These are phyloP conservation scores for Arthrobotrys pseudoclavata DNA, from an alignment of 2,329 filamentous ascomycete genomes.

Conservation along the genomic window DNA sequence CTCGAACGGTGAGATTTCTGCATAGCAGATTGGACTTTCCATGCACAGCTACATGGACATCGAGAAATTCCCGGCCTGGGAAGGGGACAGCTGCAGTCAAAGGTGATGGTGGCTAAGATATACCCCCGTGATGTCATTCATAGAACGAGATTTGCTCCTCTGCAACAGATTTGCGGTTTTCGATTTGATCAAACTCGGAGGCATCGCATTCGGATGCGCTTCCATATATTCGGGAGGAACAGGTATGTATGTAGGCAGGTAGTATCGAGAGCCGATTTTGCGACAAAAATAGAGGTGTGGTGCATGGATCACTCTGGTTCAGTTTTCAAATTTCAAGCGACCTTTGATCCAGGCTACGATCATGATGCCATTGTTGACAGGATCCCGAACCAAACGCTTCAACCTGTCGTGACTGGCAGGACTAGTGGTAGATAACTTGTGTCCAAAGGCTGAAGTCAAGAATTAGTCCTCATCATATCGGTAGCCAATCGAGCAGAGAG, in stretches of 20 bases:
- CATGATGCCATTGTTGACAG: not conserved
- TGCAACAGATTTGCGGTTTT: constrained; percentile 21
- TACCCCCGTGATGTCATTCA: constrained; percentile 29
- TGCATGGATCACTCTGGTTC: constrained; percentile 19
- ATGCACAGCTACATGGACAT: constrained; percentile 8
- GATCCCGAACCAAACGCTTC: constrained; percentile 24
- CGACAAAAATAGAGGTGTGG: constrained; percentile 54
- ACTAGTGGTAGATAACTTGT: constrained; percentile 1
- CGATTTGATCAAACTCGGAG: constrained; percentile 5
- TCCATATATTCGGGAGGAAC: constrained; percentile 21
- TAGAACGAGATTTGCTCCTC: not conserved
- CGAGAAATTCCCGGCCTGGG: not conserved
- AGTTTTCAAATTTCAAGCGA: constrained; percentile 22
- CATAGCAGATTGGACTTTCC: constrained; percentile 21
- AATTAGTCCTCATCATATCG: constrained; percentile 43
- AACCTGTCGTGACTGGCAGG: constrained; percentile 38
- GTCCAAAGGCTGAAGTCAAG: constrained; percentile 9
- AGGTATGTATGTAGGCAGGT: constrained; percentile 44
- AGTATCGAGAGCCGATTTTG: constrained; percentile 40
- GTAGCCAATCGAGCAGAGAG: constrained; percentile 43
- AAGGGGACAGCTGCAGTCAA: not conserved
- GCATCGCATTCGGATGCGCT: constrained; percentile 27
- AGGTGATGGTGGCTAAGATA: not conserved
- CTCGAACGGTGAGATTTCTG: constrained; percentile 39
- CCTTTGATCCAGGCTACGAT: constrained; percentile 30